phyloP scores from a whole-genome alignment of 2,329 filamentous ascomycete species.

The Aureobasidium sp. region DNA sequence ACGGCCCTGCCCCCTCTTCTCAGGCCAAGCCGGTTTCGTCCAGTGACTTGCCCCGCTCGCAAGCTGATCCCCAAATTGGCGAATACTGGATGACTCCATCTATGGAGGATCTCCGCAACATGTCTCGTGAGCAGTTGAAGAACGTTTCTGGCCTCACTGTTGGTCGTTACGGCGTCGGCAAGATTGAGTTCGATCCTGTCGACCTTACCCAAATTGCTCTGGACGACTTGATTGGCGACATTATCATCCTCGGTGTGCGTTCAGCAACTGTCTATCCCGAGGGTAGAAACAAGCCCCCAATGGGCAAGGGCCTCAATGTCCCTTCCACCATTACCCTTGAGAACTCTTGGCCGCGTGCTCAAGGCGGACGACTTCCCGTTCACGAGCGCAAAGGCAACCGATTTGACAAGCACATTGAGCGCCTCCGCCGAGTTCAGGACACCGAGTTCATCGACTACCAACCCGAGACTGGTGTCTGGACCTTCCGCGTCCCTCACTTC shows the following conservation, averaged over 20 bases:
- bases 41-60: constrained; percentile 15
- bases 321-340: constrained; percentile 81
- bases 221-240: constrained; percentile 68
- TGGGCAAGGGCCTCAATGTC: constrained; percentile 86
- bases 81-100: constrained; percentile 82
- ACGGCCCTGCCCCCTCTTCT: constrained; percentile 38
- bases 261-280: constrained; percentile 82
- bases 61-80: constrained; percentile 51
- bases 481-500: constrained; percentile 90
- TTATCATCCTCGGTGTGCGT: constrained; percentile 70
- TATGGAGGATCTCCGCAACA: constrained; percentile 64
- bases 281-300: constrained; percentile 67
- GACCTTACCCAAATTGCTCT: constrained; percentile 75
- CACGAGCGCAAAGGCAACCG: constrained; percentile 56
- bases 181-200: constrained; percentile 74
- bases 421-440: constrained; percentile 69
- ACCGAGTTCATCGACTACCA: constrained; percentile 81
- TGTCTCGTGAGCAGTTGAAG: constrained; percentile 74
- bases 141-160: constrained; percentile 70
- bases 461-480: constrained; percentile 74
- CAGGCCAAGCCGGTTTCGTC: neutral
- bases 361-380: constrained; percentile 50
- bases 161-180: constrained; percentile 73
- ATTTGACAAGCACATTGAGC: constrained; percentile 74
- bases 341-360: constrained; percentile 82